These are phyloP conservation scores for Blepharisma japonicum DNA, from an alignment of 73 alveolate species.

Conservation along the genomic window DNA sequence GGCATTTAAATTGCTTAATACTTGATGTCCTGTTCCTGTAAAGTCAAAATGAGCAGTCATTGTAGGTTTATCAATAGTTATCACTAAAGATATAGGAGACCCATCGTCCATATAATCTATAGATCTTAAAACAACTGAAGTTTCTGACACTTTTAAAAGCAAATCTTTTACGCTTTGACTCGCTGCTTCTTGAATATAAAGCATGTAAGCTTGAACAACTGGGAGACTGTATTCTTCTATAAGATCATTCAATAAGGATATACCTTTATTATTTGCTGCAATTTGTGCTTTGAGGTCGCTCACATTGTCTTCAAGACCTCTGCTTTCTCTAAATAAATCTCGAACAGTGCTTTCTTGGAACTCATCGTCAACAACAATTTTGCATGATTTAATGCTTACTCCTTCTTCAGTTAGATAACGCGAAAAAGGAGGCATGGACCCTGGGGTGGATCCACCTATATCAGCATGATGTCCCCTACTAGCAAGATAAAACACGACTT, in stretches of 20 bases:
- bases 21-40: constrained; percentile 51
- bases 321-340: constrained; percentile 41
- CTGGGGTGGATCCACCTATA: constrained; percentile 89
- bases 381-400: constrained; percentile 56
- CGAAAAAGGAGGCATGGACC: constrained; percentile 89
- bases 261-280: constrained; percentile 87
- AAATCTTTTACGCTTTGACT: constrained; percentile 65
- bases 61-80: constrained; percentile 63
- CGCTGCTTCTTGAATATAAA: constrained; percentile 71
- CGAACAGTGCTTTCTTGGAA: constrained; percentile 60
- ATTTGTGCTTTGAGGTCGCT: constrained; percentile 46
- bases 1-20: constrained; percentile 67
- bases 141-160: constrained; percentile 65
- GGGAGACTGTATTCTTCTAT: constrained; percentile 62
- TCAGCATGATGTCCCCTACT: constrained; percentile 94
- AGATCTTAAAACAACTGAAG: constrained; percentile 41
- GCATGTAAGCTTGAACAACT: constrained; percentile 80
- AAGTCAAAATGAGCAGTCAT: constrained; percentile 63
- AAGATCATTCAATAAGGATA: constrained; percentile 53
- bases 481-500: constrained; percentile 79
- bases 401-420: constrained; percentile 61
- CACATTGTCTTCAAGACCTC: constrained; percentile 36
- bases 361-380: constrained; percentile 58
- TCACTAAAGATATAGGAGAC: constrained; percentile 27
- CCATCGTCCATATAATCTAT: constrained; percentile 88